Conservation (phyloP, 2,329 filamentous ascomycete genomes). For the Pestalotiopsis sp. region DNA sequence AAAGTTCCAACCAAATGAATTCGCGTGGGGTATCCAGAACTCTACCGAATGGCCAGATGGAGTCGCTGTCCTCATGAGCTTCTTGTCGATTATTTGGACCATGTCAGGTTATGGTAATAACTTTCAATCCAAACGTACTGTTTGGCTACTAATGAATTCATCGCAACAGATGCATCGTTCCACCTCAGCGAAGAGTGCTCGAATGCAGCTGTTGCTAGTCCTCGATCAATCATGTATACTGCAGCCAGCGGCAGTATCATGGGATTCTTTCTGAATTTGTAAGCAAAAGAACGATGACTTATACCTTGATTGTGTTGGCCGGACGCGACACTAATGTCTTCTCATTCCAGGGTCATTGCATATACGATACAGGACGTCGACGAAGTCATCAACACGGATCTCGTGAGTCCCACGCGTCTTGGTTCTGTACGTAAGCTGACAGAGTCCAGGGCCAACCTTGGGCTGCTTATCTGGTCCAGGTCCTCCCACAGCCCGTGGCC, state of each 20-base stretch:
- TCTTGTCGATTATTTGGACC: slow-evolving; percentile 42
- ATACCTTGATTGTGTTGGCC: not conserved
- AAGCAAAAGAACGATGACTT: not conserved
- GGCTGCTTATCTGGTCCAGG: slow-evolving; percentile 69
- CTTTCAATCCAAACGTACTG: not conserved
- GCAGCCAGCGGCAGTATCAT: slow-evolving; percentile 66
- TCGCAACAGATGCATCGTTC: slow-evolving; percentile 62
- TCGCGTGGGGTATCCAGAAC: slow-evolving; percentile 69
- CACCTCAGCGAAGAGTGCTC: slow-evolving; percentile 77
- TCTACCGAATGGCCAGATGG: slow-evolving; percentile 70
- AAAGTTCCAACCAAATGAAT: slow-evolving; percentile 43
- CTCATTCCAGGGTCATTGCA: slow-evolving; percentile 53
- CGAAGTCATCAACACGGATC: slow-evolving; percentile 58
- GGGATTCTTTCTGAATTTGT: slow-evolving; percentile 73
- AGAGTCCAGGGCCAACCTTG: slow-evolving; percentile 60
- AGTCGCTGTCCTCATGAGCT: slow-evolving; percentile 70
- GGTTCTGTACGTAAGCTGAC: not conserved
- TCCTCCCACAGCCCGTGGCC: slow-evolving; percentile 61
- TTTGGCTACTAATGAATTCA: not conserved
- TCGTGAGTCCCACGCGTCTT: slow-evolving; percentile 39
- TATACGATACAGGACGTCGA: slow-evolving; percentile 71
- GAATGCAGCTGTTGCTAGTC: slow-evolving; percentile 71
- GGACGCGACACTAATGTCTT: not conserved
- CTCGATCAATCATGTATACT: slow-evolving; percentile 73
- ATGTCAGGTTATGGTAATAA: slow-evolving; percentile 31